Evolutionary conservation across 108 stramenopile genomes (phyloP).

Genomic region (Cyclotella baltica): DNA sequence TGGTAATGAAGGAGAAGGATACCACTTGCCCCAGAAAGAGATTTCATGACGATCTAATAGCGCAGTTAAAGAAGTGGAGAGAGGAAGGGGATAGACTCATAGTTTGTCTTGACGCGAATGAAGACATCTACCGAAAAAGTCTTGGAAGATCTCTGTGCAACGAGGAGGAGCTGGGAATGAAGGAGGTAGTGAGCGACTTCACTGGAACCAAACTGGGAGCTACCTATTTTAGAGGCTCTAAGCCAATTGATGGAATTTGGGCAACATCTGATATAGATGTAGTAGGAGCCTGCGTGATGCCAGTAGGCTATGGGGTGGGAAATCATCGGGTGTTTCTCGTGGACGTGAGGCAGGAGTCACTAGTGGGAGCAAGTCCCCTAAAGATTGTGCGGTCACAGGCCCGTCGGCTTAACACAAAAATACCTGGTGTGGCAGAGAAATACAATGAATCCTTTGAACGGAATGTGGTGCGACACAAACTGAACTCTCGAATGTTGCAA

Average conservation of each 20-base stretch:
- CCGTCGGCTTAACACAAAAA: slow-evolving; percentile 10
- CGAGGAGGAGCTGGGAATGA: not conserved
- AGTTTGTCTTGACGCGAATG: too few relatives aligned
- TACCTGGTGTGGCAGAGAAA: not conserved
- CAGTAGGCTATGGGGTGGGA: slow-evolving; percentile 20
- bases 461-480: not conserved
- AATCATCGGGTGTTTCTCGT: slow-evolving; percentile 11
- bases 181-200: slow-evolving; percentile 1
- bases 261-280: too few relatives aligned
- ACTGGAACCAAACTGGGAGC: slow-evolving; percentile 8
- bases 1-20: too few relatives aligned
- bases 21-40: too few relatives aligned
- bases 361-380: slow-evolving; percentile 4
- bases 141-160: slow-evolving; percentile 8
- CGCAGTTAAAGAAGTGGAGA: too few relatives aligned
- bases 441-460: slow-evolving; percentile 15
- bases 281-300: slow-evolving; percentile 21
- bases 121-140: too few relatives aligned
- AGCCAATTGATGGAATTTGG: too few relatives aligned
- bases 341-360: not conserved
- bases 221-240: slow-evolving; percentile 24
- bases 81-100: too few relatives aligned
- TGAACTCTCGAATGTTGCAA: not conserved
- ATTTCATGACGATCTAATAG: too few relatives aligned
- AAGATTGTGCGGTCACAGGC: not conserved